Conservation (phyloP, 2,329 filamentous ascomycete species). For the Chrysoporthe austroafricana region DNA sequence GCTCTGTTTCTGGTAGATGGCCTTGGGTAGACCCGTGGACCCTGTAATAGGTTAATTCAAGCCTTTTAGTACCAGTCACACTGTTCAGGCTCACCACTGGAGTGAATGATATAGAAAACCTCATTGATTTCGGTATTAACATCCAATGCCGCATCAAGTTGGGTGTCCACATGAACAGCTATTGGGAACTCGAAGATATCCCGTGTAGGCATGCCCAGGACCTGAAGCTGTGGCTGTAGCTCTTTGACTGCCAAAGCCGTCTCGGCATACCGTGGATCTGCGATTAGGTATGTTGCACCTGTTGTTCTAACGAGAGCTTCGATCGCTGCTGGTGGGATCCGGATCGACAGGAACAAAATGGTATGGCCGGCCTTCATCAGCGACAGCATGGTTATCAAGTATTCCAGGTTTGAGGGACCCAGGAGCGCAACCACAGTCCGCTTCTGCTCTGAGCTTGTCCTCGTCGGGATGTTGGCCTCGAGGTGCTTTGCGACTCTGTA, state of each 20-base stretch:
- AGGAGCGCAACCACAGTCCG: conserved; percentile 51
- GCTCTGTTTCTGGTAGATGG: conserved; percentile 61
- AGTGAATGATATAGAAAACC: conserved; percentile 41
- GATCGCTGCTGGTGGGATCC: conserved; percentile 40
- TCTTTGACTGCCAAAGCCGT: conserved; percentile 31
- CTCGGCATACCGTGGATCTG: conserved; percentile 34
- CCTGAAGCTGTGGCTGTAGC: conserved; percentile 29
- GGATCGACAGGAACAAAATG: conserved; percentile 40
- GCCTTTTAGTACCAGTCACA: background rate
- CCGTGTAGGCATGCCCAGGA: conserved; percentile 35
- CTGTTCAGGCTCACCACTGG: conserved; percentile 35
- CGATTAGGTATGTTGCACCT: conserved; percentile 34
- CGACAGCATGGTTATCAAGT: conserved; percentile 57
- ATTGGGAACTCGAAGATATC: conserved; percentile 38
- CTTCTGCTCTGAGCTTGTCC: conserved; percentile 30
- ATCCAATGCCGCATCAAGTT: conserved; percentile 39
- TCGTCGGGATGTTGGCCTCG: conserved; percentile 25
- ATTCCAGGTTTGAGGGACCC: conserved; percentile 57
- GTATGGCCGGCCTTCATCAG: conserved; percentile 60
- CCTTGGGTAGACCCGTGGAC: conserved; percentile 65
- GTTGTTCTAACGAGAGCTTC: conserved; percentile 37
- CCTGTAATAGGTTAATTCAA: conserved; percentile 44
- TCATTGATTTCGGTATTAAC: conserved; percentile 33
- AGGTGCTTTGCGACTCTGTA: conserved; percentile 35
- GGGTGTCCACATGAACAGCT: conserved; percentile 37